Base-by-base conservation (phyloP, 345 rosid genomes). In the Camelina laxa region DNA sequence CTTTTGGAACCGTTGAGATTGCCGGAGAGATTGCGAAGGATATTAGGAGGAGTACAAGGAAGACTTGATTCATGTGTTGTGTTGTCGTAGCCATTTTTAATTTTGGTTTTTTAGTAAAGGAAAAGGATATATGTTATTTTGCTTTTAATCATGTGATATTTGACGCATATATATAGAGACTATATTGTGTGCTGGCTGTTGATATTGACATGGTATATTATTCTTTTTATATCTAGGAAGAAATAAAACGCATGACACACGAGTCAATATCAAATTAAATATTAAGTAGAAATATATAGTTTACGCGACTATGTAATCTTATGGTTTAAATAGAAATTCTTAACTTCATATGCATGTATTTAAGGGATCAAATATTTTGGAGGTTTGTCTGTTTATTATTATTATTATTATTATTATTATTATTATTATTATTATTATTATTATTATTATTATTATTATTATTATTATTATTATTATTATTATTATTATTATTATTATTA, bases 1-100 rank as follows among this genome's bases (percentile, higher is more conserved):
- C 80, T 24, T 66, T 54, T 1, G 81, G 80, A 45, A 64, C 75
- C 19, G 71, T 70, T 62, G 80, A 70, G 65, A 55, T 76, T 0
- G 12, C 38, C 10, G 75, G 80, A 76, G 80, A 63, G 65, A 76
- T 45, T 38, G 65, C 33, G 0, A 76, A 63, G 7, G 80, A 62
- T 24, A 56, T 55, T 21, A 76, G 11, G 21, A 76, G 16, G 15
- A 76, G 65, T 47, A 62, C 15, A 16, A 76, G 42, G 36, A 76
- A 55, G 59, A 76, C 33, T 55, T 45, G 24, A 22, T 76, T 76
- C 70, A 70, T 69, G 59, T 45, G 65, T 62, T 55, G 13, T 55
- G 60, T 76, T 17, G 65, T 35, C 14, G 36, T 36, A 55, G 65
- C 35, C 75, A 75, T 67, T 27, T 56, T 10, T 8, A 13, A 33